A percentile compares a stretch with the other conserved stretches of the same genome.
Conservation (phyloP, 1,284 basidiomycete genomes). For the Earliella scabrosa region DNA sequence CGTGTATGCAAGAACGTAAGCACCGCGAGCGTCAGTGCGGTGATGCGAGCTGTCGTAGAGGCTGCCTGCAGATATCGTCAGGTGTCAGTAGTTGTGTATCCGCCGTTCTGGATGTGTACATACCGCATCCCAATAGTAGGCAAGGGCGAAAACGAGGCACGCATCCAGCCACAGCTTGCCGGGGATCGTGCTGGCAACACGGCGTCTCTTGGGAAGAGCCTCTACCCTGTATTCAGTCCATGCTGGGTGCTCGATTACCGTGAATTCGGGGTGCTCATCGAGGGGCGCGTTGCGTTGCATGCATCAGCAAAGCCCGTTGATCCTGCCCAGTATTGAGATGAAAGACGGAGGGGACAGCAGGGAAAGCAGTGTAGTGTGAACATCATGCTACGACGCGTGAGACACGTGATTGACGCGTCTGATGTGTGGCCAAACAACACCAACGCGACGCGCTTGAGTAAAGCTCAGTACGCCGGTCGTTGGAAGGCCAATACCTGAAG, state of each 20-base stretch:
- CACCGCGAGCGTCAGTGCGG: conserved; percentile 7
- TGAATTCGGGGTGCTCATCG: conserved; percentile 56
- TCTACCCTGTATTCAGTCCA: conserved; percentile 58
- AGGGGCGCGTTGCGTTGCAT: conserved; percentile 54
- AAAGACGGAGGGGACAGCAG: neutral
- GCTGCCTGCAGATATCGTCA: neutral
- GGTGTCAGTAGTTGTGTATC: neutral
- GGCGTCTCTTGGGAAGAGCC: conserved; percentile 46
- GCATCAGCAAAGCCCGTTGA: conserved; percentile 20
- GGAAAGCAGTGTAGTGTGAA: neutral
- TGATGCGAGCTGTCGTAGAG: neutral
- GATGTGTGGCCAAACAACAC: conserved; percentile 27
- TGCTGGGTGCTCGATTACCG: conserved; percentile 47
- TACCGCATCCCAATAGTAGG: conserved; percentile 13
- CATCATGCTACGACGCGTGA: neutral
- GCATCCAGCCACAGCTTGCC: conserved; percentile 41
- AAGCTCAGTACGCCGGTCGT: no score
- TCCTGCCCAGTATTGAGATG: neutral
- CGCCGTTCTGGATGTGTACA: neutral
- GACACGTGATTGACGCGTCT: conserved; percentile 2
- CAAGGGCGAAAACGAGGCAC: conserved; percentile 36
- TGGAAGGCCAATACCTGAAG: no score
- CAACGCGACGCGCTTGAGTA: conserved; percentile 31
- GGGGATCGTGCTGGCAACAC: conserved; percentile 42
- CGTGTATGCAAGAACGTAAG: conserved; percentile 34